A percentile compares a stretch with the other conserved stretches of the same genome.
These are phyloP conservation scores for Saccharomycopsis hybrid DNA, from an alignment of 1,139 yeast genomes.

Conservation along the genomic window DNA sequence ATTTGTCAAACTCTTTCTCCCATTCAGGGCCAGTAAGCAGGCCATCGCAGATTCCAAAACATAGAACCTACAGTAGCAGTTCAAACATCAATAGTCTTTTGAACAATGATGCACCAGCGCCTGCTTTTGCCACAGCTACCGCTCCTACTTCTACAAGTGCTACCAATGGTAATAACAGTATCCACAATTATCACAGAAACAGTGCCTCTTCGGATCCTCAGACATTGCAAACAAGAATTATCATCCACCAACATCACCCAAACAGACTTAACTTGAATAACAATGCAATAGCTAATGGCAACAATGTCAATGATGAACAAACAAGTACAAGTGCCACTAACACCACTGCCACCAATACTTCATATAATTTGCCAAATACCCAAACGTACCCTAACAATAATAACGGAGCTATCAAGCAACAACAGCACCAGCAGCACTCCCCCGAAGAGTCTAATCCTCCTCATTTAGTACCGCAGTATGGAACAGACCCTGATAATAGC, in stretches of 20 bases:
- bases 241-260: conserved; percentile 21
- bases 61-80: conserved; percentile 1
- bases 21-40: no score
- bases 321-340: background rate
- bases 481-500: no score
- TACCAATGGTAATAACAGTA: no score
- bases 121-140: background rate
- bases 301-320: background rate
- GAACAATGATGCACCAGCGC: conserved; percentile 5
- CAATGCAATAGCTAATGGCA: background rate
- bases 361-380: conserved; percentile 5
- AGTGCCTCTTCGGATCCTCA: background rate
- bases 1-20: no score
- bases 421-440: background rate
- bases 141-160: background rate
- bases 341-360: background rate
- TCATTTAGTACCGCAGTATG: no score
- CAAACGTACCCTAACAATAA: background rate
- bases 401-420: background rate
- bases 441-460: no score
- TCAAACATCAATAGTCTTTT: conserved; percentile 11
- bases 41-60: background rate
- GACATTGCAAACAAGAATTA: conserved; percentile 17
- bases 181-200: no score
- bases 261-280: conserved; percentile 5